These are phyloP conservation scores for Prunus padus DNA, from an alignment of 306 rosid genomes.

Conservation along the genomic window DNA sequence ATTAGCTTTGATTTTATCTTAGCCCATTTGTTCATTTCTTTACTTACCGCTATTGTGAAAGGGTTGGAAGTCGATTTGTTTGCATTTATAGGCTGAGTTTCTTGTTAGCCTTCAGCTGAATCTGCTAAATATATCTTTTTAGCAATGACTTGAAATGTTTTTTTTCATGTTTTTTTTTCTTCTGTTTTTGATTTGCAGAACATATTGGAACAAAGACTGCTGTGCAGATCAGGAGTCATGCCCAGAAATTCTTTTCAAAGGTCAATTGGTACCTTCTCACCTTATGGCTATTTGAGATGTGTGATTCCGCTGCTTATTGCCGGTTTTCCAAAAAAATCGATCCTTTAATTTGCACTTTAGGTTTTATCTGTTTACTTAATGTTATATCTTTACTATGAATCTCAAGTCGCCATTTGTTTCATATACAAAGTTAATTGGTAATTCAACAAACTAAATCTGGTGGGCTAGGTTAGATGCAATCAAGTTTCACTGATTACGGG, in stretches of 20 bases:
- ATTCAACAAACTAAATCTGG: conserved; percentile 12
- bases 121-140: conserved; percentile 9
- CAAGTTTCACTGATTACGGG: background rate
- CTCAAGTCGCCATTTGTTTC: background rate
- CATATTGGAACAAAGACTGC: conserved; percentile 99
- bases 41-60: conserved; percentile 4
- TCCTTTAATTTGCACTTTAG: conserved; percentile 22
- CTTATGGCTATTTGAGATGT: conserved; percentile 18
- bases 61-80: background rate
- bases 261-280: conserved; percentile 58
- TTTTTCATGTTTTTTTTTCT: conserved; percentile 13
- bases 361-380: background rate
- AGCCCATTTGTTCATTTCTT: conserved; percentile 24
- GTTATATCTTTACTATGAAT: background rate
- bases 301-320: conserved; percentile 8
- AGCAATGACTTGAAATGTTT: conserved; percentile 19
- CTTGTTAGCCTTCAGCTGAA: conserved; percentile 15
- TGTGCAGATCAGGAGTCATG: conserved; percentile 98
- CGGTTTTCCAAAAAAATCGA: conserved; percentile 15
- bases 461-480: background rate
- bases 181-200: conserved; percentile 52
- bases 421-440: background rate
- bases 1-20: background rate
- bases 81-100: background rate
- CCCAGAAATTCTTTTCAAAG: conserved; percentile 97